Evolutionary conservation across 129 eudicot genomes (phyloP).

Genomic region (Saussurea involucrata): DNA sequence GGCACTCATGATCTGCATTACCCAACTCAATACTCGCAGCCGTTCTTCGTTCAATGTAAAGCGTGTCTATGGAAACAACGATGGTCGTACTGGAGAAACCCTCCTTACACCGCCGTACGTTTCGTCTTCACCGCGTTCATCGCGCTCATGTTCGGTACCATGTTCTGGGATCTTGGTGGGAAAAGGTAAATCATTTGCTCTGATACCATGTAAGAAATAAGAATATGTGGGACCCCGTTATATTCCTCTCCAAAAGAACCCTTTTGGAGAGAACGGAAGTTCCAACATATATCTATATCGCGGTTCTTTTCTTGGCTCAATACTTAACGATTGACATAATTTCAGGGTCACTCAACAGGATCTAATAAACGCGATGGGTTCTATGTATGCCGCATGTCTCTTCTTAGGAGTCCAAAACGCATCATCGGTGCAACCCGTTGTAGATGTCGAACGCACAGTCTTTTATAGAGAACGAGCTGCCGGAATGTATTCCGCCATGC

Average conservation of each 20-base stretch:
- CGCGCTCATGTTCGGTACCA: conserved; percentile 39
- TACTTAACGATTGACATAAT: neutral
- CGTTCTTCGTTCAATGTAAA: conserved; percentile 34
- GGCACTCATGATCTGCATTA: conserved; percentile 36
- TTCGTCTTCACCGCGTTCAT: conserved; percentile 35
- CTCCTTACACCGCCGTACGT: conserved; percentile 47
- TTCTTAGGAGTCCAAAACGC: conserved; percentile 43
- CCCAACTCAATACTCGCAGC: conserved; percentile 38
- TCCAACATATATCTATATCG: too few relatives aligned
- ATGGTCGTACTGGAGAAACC: conserved; percentile 53
- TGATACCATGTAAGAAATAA: neutral
- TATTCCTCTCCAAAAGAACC: too few relatives aligned
- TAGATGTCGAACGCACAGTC: conserved; percentile 43
- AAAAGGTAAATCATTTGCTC: conserved; percentile 24
- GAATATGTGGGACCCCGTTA: too few relatives aligned
- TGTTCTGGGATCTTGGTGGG: conserved; percentile 49
- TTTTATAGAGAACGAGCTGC: conserved; percentile 55
- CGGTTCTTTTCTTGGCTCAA: neutral
- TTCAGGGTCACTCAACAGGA: conserved; percentile 27
- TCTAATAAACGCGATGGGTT: conserved; percentile 41
- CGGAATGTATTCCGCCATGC: conserved; percentile 50
- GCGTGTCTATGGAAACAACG: conserved; percentile 61
- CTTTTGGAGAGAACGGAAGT: too few relatives aligned
- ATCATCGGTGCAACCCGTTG: conserved; percentile 45
- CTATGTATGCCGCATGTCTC: conserved; percentile 43